Evolutionary conservation across 2,329 filamentous ascomycete genomes (phyloP).

Genomic region (Exophiala spinifera): DNA sequence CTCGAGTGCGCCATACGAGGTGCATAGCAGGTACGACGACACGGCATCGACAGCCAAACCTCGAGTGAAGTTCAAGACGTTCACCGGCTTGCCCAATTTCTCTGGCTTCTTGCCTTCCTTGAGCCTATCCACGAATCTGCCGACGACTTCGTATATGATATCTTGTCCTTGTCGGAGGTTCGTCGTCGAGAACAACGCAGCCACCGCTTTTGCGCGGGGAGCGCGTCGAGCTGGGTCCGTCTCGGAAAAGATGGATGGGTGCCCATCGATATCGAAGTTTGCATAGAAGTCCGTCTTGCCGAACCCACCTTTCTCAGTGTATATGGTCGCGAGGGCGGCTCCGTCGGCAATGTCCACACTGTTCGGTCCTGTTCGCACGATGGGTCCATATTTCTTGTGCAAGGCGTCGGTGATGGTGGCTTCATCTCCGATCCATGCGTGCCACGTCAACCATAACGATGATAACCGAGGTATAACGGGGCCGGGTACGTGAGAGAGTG

Average conservation of each 20-base stretch:
- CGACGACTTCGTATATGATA: slow-evolving; percentile 42
- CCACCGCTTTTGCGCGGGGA: slow-evolving; percentile 49
- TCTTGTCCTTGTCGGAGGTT: slow-evolving; percentile 40
- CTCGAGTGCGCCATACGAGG: slow-evolving; percentile 49
- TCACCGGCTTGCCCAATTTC: slow-evolving; percentile 36
- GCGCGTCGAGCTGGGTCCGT: slow-evolving; percentile 41
- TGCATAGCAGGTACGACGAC: slow-evolving; percentile 52
- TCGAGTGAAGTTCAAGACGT: slow-evolving; percentile 50
- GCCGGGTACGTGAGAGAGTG: slow-evolving; percentile 41
- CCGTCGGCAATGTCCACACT: slow-evolving; percentile 45
- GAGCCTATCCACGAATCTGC: slow-evolving; percentile 44
- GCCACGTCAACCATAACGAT: slow-evolving; percentile 35
- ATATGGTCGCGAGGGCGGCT: slow-evolving; percentile 49
- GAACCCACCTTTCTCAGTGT: slow-evolving; percentile 53
- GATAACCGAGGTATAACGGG: slow-evolving; percentile 36
- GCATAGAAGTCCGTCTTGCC: slow-evolving; percentile 50
- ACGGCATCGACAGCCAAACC: slow-evolving; percentile 55
- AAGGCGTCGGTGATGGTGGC: slow-evolving; percentile 31
- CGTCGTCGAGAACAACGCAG: slow-evolving; percentile 50
- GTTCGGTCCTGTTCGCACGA: slow-evolving; percentile 40
- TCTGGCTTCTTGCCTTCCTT: slow-evolving; percentile 31
- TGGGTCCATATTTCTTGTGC: slow-evolving; percentile 36
- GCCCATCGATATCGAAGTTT: slow-evolving; percentile 58
- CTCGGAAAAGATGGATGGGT: slow-evolving; percentile 50
- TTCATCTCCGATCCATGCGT: slow-evolving; percentile 37